Evolutionary conservation across 1,284 basidiomycete genomes (phyloP), one percentile per base, ranked within the genome.

Genomic region (Neolentinus lepideus): DNA sequence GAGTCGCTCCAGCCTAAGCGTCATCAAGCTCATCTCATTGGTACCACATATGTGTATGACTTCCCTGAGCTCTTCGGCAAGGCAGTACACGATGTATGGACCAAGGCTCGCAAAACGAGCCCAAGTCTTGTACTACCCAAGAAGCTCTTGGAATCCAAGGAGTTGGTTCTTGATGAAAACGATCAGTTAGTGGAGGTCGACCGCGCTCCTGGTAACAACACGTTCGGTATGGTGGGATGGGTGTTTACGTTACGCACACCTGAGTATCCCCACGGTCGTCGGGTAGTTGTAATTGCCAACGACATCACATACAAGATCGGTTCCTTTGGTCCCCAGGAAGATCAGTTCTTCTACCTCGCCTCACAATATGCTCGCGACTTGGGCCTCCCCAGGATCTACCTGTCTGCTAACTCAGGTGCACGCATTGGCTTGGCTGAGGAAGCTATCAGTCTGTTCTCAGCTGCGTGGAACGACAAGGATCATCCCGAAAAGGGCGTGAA

Each of bases 271-370:
- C 74, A 83, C 47, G 97, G 97, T 35, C 92, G 97, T 63, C 85
- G 83, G 60, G 83, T 89, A 1, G 88, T 99, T 10, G 88, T 95
- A 56, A 85, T 99, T 60, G 94, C 97, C 57, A 99, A 99, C 75
- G 97, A 99, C 67, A 99, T 99, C 72, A 99, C 97, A 21, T 96
- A 85, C 80, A 96, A 94, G 76, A 98, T 98, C 60, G 97, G 97
- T 62, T 98, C 96, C 11, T 99, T 99, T 69, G 97, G 96, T 55
- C 97, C 97, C 38, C 69, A 77, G 8, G 97, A 99, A 72, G 97
- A 99, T 73, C 88, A 92, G 59, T 98, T 91, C 84, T 99, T 99
- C 78, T 95, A 85, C 74, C 88, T 91, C 59, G 95, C 92, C 50
- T 95, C 95, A 4, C 88, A 95, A 69, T 93, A 97, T 65, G 96